These are phyloP conservation scores for Purpureocillium lavendulum DNA, from an alignment of 2,329 filamentous ascomycete genomes.

Conservation along the genomic window DNA sequence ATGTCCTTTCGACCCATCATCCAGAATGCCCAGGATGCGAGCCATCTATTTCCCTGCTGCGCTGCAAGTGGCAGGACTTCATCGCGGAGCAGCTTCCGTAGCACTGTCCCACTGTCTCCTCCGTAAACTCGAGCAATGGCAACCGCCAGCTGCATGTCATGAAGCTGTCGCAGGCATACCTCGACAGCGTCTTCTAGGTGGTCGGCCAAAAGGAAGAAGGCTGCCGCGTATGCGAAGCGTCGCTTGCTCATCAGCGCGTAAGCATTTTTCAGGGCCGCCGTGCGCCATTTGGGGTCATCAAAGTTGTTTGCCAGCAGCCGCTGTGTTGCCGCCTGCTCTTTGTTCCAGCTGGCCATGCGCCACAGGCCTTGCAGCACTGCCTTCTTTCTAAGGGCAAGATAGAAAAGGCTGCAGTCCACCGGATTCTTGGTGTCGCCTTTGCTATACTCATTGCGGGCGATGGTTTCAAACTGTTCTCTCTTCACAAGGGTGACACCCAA, in stretches of 20 bases:
- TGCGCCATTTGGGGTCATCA: conserved; percentile 76
- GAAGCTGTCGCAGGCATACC: conserved; percentile 77
- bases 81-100: conserved; percentile 68
- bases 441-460: conserved; percentile 90
- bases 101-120: conserved; percentile 68
- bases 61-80: conserved; percentile 71
- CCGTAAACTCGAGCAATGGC: conserved; percentile 83
- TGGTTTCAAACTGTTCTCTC: conserved; percentile 69
- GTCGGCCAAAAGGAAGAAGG: conserved; percentile 89
- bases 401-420: conserved; percentile 83
- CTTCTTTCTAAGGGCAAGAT: conserved; percentile 87
- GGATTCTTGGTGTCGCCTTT: conserved; percentile 82
- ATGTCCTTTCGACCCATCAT: conserved; percentile 75
- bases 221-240: conserved; percentile 86
- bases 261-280: conserved; percentile 87
- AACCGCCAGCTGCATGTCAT: conserved; percentile 84
- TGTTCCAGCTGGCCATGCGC: conserved; percentile 88
- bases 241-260: conserved; percentile 89
- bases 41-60: conserved; percentile 80
- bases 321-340: conserved; percentile 74
- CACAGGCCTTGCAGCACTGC: conserved; percentile 82
- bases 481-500: conserved; percentile 4
- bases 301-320: conserved; percentile 87
- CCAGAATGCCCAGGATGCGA: conserved; percentile 94
- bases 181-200: conserved; percentile 77